Evolutionary conservation across 331 rosid species (phyloP).

Genomic region (Quercus lobata): DNA sequence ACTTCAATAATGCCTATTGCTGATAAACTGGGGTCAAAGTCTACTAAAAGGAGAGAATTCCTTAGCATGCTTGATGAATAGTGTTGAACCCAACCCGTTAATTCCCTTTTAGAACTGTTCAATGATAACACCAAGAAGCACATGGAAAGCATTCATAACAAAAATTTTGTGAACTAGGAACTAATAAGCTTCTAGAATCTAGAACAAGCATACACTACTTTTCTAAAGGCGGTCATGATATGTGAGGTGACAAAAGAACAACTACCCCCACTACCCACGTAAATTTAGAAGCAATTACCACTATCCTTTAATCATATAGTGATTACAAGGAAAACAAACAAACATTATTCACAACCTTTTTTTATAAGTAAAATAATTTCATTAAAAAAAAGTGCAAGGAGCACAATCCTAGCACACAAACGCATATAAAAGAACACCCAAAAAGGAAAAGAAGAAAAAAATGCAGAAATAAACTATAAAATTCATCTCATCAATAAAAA

Average conservation of each 20-base stretch:
- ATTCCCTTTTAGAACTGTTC: neutral
- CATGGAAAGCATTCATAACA: too few species aligned
- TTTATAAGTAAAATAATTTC: too few species aligned
- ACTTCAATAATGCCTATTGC: neutral
- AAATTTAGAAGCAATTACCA: neutral
- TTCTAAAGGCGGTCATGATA: neutral
- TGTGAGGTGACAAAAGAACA: neutral
- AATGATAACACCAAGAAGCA: neutral
- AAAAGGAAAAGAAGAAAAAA: too few species aligned
- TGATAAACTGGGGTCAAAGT: neutral
- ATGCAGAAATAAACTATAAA: too few species aligned
- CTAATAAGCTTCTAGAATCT: neutral
- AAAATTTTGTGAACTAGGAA: too few species aligned
- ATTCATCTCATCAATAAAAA: too few species aligned
- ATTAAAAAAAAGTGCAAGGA: too few species aligned
- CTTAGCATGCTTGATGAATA: neutral
- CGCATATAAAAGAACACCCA: too few species aligned
- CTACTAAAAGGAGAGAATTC: neutral
- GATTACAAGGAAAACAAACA: neutral
- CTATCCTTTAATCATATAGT: neutral
- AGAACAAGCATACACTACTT: neutral
- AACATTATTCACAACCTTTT: neutral
- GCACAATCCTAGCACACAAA: too few species aligned
- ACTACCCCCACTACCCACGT: neutral
- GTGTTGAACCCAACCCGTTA: neutral